Conservation (phyloP, 179 eudicot species). For the Gypsophila paniculata region DNA sequence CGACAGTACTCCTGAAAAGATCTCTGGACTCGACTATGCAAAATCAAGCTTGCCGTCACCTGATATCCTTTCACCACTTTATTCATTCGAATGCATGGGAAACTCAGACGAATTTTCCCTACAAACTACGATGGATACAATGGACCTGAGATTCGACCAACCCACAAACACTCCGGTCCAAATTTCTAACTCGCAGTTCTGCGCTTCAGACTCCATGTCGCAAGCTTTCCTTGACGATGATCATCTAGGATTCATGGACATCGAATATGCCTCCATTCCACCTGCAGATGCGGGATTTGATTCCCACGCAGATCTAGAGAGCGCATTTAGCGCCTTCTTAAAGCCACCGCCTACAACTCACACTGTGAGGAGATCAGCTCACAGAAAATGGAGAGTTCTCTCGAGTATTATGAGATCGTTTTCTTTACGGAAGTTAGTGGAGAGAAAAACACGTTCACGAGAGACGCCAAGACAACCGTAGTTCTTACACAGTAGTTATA, state of each 20-base stretch:
- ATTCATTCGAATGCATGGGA: constrained; percentile 33
- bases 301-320: constrained; percentile 37
- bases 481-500: too few relatives aligned
- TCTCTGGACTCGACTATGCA: constrained; percentile 24
- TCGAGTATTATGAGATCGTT: constrained; percentile 32
- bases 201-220: constrained; percentile 38
- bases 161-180: constrained; percentile 39
- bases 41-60: constrained; percentile 41
- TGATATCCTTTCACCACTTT: constrained; percentile 46
- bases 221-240: constrained; percentile 44
- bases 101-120: constrained; percentile 48
- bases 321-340: constrained; percentile 33
- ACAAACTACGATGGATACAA: constrained; percentile 31
- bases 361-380: constrained; percentile 36
- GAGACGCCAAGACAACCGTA: constrained; percentile 20
- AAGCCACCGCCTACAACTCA: constrained; percentile 28
- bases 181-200: constrained; percentile 35
- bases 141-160: constrained; percentile 43
- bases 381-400: constrained; percentile 55
- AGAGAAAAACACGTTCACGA: constrained; percentile 24
- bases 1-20: constrained; percentile 26
- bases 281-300: constrained; percentile 35
- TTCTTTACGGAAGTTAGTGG: constrained; percentile 47
- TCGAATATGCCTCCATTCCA: constrained; percentile 37
- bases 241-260: constrained; percentile 41